A percentile compares a stretch with the other conserved stretches of the same genome.
phyloP scores from a whole-genome alignment of 1,284 basidiomycete species.

The Apiotrichum porosum region DNA sequence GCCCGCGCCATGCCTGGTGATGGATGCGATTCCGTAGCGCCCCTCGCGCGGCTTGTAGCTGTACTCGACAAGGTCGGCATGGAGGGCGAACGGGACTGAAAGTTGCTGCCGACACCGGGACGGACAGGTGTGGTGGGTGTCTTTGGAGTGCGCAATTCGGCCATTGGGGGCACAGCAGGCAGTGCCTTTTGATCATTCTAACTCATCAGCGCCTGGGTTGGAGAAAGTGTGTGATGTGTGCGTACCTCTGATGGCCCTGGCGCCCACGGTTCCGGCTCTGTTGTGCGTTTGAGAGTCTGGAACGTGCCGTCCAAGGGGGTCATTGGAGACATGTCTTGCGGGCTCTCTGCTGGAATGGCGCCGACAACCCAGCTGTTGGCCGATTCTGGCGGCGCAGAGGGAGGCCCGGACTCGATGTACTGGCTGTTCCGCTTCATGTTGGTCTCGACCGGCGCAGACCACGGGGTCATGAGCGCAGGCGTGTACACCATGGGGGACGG shows the following conservation, averaged over 20 bases:
- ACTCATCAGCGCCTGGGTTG: too few species aligned
- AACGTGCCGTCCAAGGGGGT: not conserved
- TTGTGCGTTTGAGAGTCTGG: too few species aligned
- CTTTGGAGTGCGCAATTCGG: not conserved
- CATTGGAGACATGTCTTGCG: not conserved
- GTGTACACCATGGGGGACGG: not conserved
- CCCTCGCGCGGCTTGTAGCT: too few species aligned
- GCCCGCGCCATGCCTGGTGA: too few species aligned
- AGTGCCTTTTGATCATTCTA: not conserved
- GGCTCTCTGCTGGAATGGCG: not conserved
- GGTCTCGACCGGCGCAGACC: not conserved
- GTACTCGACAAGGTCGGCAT: conserved; percentile 7
- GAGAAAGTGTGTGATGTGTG: too few species aligned
- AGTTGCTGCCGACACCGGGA: not conserved
- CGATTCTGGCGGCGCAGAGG: conserved; percentile 18
- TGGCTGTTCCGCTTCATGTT: not conserved
- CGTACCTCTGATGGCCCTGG: too few species aligned
- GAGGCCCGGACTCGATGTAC: conserved; percentile 23
- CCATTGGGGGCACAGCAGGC: not conserved
- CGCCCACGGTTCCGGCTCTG: too few species aligned
- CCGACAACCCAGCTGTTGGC: conserved; percentile 13
- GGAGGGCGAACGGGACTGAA: conserved; percentile 8
- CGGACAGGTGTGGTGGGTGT: conserved; percentile 8
- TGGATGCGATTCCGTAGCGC: too few species aligned
- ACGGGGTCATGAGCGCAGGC: conserved; percentile 1